A percentile compares a stretch with the other conserved stretches of the same genome.
Evolutionary conservation across 352 stramenopile genomes (phyloP).

Genomic region (Pythium guiyangense): DNA sequence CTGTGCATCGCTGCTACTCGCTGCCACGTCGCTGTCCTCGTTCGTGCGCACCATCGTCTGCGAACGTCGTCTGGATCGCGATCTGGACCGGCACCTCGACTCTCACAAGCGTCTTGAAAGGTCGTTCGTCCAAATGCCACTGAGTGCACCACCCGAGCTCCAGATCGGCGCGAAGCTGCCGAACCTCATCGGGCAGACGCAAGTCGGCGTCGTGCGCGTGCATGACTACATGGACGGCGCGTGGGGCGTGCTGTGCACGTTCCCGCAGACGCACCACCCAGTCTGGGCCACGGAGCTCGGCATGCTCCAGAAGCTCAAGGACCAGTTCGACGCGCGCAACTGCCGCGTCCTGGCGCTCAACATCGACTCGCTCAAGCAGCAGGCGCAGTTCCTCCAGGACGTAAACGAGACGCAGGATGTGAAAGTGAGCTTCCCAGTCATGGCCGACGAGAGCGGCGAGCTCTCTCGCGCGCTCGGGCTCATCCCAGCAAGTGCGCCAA

Average conservation of each 20-base stretch:
- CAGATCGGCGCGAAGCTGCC: slow-evolving; percentile 70
- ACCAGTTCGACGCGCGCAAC: slow-evolving; percentile 74
- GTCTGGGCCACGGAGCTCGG: slow-evolving; percentile 79
- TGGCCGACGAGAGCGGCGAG: slow-evolving; percentile 63
- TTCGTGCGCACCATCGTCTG: background rate
- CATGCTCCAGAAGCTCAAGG: slow-evolving; percentile 74
- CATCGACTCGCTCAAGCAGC: slow-evolving; percentile 32
- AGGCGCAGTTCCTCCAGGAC: slow-evolving; percentile 56
- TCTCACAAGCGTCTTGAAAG: background rate
- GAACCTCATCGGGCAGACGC: slow-evolving; percentile 63
- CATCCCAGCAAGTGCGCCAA: slow-evolving; percentile 31
- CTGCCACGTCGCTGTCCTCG: background rate
- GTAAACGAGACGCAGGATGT: slow-evolving; percentile 82
- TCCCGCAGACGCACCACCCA: slow-evolving; percentile 65
- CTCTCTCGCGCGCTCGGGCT: slow-evolving; percentile 58
- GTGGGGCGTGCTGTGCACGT: slow-evolving; percentile 68
- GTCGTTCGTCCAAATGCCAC: slow-evolving; percentile 16
- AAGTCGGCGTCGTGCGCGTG: slow-evolving; percentile 61
- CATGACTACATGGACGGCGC: slow-evolving; percentile 70
- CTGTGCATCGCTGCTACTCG: background rate
- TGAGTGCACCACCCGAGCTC: slow-evolving; percentile 30
- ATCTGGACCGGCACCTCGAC: no score
- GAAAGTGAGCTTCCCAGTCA: slow-evolving; percentile 64
- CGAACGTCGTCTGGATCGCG: no score
- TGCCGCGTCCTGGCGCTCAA: slow-evolving; percentile 56